A percentile compares a stretch with the other conserved stretches of the same genome.
Conservation (phyloP, 2,329 filamentous ascomycete genomes). For the Colletotrichum orbiculare region DNA sequence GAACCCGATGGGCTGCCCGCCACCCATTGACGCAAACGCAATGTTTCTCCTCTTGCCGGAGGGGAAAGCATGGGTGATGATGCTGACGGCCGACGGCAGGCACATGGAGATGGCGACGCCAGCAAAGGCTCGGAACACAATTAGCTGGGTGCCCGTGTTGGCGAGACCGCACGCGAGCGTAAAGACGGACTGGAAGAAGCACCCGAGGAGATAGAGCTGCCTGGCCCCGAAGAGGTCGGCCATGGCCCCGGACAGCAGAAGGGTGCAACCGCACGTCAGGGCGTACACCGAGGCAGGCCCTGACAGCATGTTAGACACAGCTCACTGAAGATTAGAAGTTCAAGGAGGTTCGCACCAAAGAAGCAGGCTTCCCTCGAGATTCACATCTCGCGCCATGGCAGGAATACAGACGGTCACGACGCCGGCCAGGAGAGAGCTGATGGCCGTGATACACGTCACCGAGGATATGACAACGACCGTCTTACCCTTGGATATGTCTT, state of each 20-base stretch:
- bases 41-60: constrained; percentile 44
- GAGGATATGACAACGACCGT: constrained; percentile 28
- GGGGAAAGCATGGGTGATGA: constrained; percentile 32
- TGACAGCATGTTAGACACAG: not conserved
- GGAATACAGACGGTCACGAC: constrained; percentile 30
- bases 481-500: constrained; percentile 20
- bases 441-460: constrained; percentile 26
- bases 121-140: constrained; percentile 33
- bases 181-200: constrained; percentile 29
- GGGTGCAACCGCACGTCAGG: constrained; percentile 20
- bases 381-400: constrained; percentile 22
- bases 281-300: constrained; percentile 30
- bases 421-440: constrained; percentile 24
- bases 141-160: constrained; percentile 27
- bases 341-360: constrained; percentile 10
- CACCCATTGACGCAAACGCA: constrained; percentile 41
- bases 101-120: constrained; percentile 36
- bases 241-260: constrained; percentile 29
- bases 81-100: constrained; percentile 33
- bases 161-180: constrained; percentile 33
- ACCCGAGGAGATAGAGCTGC: constrained; percentile 32
- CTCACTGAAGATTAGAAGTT: rapidly evolving
- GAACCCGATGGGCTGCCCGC: constrained; percentile 36
- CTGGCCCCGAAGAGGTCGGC: constrained; percentile 33
- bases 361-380: constrained; percentile 11